Percentiles rank a stretch among this genome's conserved stretches.
phyloP scores from a whole-genome alignment of 2,329 filamentous ascomycete species.

The Colletotrichum horii region DNA sequence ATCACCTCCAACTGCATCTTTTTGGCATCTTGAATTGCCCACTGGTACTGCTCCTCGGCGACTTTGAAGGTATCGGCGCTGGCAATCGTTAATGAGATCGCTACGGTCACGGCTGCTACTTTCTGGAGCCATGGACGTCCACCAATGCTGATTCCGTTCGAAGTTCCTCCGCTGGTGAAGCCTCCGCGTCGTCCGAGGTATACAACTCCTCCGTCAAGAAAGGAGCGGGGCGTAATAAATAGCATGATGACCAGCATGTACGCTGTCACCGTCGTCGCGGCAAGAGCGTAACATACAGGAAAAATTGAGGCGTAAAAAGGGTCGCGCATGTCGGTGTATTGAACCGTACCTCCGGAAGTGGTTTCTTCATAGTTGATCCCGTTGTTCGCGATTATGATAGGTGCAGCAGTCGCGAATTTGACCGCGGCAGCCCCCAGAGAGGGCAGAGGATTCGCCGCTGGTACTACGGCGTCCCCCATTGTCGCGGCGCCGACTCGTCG shows the following conservation, averaged over 20 bases:
- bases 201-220: constrained; percentile 84
- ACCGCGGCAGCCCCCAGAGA: constrained; percentile 18
- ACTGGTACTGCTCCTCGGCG: constrained; percentile 79
- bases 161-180: constrained; percentile 84
- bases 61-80: constrained; percentile 90
- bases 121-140: constrained; percentile 94
- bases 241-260: constrained; percentile 95
- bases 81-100: constrained; percentile 90
- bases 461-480: constrained; percentile 26
- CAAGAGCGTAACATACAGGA: constrained; percentile 91
- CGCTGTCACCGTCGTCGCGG: constrained; percentile 86
- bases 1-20: constrained; percentile 80
- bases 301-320: constrained; percentile 95
- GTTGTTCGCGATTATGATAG: constrained; percentile 46
- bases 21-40: constrained; percentile 80
- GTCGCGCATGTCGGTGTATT: constrained; percentile 72
- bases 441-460: constrained; percentile 23
- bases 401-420: constrained; percentile 41
- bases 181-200: constrained; percentile 76
- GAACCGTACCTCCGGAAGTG: constrained; percentile 30
- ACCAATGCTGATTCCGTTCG: constrained; percentile 82
- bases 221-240: constrained; percentile 92
- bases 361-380: constrained; percentile 44
- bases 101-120: constrained; percentile 74
- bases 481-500: constrained; percentile 29